Evolutionary conservation across 2,329 filamentous ascomycete genomes (phyloP).

Genomic region (Aspergillus fumigatus): DNA sequence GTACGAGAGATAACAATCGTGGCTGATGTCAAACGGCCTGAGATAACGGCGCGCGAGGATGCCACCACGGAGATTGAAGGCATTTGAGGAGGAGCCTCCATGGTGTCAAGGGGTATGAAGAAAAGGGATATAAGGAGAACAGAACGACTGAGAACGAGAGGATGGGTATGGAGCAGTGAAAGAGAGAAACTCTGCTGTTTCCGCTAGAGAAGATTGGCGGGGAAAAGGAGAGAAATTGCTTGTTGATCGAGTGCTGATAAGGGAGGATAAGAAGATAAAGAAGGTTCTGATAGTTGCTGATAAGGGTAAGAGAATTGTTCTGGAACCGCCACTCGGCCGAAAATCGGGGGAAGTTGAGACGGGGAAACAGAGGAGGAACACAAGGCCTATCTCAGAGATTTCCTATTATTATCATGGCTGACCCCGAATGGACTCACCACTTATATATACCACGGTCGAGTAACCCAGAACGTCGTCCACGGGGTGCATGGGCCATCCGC

Average conservation of each 20-base stretch:
- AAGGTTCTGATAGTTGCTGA: neutral
- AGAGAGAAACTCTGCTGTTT: neutral
- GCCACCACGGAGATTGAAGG: constrained; percentile 68
- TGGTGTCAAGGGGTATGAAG: constrained; percentile 6
- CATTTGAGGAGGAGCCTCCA: constrained; percentile 20
- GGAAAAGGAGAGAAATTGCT: constrained; percentile 7
- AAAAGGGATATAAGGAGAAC: constrained; percentile 3
- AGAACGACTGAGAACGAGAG: constrained; percentile 5
- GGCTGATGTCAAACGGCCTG: constrained; percentile 70
- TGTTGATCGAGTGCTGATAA: neutral
- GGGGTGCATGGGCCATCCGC: neutral
- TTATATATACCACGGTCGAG: constrained; percentile 2
- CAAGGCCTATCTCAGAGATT: neutral
- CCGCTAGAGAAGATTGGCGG: neutral
- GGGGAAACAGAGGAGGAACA: neutral
- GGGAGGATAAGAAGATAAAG: neutral
- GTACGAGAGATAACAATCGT: constrained; percentile 72
- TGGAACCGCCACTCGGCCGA: neutral
- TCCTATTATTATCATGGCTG: neutral
- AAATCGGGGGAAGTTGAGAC: neutral
- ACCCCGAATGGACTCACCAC: constrained; percentile 1
- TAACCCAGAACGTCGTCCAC: neutral
- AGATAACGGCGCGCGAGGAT: constrained; percentile 78
- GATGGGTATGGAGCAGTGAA: constrained; percentile 8
- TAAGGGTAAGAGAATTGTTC: neutral